These are phyloP conservation scores for Paspalum notatum DNA, from an alignment of 176 grass and related monocot species.

Conservation along the genomic window DNA sequence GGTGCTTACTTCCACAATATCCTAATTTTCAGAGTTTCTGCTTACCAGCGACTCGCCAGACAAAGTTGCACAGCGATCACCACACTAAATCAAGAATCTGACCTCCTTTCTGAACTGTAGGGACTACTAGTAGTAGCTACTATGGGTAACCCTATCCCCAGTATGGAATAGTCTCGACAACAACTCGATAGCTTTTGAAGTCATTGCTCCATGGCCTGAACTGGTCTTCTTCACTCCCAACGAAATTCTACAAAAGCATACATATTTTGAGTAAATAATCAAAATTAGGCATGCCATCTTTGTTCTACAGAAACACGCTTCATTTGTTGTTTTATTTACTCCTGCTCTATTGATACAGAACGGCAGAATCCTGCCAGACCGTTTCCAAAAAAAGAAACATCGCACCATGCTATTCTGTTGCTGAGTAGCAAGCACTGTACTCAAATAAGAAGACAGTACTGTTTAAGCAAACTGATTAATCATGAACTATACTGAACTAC, in stretches of 20 bases:
- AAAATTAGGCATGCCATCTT: not conserved
- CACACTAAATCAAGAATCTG: not conserved
- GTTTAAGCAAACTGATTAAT: conserved; percentile 15
- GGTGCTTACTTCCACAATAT: not conserved
- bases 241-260: conserved; percentile 49
- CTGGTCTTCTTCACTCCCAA: conserved; percentile 44
- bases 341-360: no score
- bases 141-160: conserved; percentile 3
- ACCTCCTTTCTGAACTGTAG: not conserved
- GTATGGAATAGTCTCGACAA: not conserved
- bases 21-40: not conserved
- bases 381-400: not conserved
- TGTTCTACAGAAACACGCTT: no score
- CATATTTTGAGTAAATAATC: conserved; percentile 14
- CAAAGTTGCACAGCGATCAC: not conserved
- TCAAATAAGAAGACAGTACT: not conserved
- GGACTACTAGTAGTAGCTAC: not conserved
- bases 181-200: conserved; percentile 32
- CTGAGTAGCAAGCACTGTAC: not conserved
- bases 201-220: conserved; percentile 60
- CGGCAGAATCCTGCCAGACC: no score
- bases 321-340: no score
- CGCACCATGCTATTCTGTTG: not conserved
- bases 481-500: not conserved
- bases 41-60: not conserved